phyloP scores from a whole-genome alignment of 371 early-diverging fungal species.

The Chytridium lagenaria region DNA sequence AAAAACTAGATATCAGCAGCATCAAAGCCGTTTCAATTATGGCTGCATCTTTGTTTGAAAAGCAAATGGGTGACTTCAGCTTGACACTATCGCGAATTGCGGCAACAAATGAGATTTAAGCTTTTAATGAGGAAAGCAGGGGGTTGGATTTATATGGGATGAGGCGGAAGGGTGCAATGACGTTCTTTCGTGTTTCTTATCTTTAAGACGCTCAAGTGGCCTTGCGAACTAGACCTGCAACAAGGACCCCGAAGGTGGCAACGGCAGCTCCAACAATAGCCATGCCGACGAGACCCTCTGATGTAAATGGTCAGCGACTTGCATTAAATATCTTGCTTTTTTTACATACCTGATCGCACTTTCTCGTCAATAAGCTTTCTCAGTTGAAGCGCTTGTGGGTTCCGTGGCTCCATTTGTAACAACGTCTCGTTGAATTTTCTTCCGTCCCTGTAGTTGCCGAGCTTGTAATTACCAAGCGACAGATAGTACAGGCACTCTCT shows the following conservation, averaged over 20 bases:
- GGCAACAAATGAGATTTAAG: too few species aligned
- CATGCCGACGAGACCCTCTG: slow-evolving; percentile 89
- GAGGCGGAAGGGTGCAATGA: slow-evolving; percentile 1
- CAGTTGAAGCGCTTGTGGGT: slow-evolving; percentile 79
- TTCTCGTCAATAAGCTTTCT: slow-evolving; percentile 82
- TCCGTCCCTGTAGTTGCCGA: slow-evolving; percentile 83
- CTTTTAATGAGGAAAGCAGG: too few species aligned
- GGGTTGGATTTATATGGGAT: neutral
- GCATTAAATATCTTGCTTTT: slow-evolving; percentile 26
- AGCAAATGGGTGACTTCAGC: neutral
- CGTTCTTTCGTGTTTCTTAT: neutral
- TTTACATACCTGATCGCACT: slow-evolving; percentile 82
- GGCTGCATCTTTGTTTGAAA: neutral
- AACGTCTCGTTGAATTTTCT: slow-evolving; percentile 78
- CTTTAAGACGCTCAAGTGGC: neutral
- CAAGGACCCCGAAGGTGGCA: slow-evolving; percentile 51
- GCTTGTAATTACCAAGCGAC: slow-evolving; percentile 88
- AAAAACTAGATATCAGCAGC: neutral
- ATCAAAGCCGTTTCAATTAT: neutral
- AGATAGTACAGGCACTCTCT: slow-evolving; percentile 95
- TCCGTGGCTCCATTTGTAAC: slow-evolving; percentile 81
- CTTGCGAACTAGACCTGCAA: slow-evolving; percentile 23
- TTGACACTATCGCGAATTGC: neutral
- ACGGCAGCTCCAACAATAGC: slow-evolving; percentile 85
- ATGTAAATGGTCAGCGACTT: slow-evolving; percentile 15